These are phyloP conservation scores for Trametes maxima DNA, from an alignment of 768 basidiomycete genomes.

Conservation along the genomic window DNA sequence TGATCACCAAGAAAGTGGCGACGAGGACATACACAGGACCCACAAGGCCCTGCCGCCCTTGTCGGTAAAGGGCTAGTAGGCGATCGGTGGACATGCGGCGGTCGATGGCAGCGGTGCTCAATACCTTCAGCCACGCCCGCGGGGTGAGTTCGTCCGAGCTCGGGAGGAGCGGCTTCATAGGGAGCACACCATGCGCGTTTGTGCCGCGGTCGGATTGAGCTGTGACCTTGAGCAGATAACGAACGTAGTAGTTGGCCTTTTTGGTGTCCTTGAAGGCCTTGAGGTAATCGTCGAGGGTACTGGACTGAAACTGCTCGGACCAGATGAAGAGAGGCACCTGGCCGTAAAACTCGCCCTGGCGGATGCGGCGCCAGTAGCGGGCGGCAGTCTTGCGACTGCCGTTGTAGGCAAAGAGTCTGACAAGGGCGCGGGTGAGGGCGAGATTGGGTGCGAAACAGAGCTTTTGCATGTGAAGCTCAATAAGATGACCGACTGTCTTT, in stretches of 20 bases:
- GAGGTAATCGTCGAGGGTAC: constrained; percentile 7
- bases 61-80: constrained; percentile 43
- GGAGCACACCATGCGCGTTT: no score
- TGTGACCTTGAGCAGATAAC: background rate
- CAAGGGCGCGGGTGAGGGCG: constrained; percentile 4
- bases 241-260: background rate
- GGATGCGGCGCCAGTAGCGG: constrained; percentile 9
- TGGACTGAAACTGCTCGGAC: background rate
- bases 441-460: constrained; percentile 6
- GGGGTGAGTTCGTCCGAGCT: background rate
- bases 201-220: background rate
- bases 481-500: background rate
- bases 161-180: background rate
- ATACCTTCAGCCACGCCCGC: background rate
- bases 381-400: constrained; percentile 1
- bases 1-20: constrained; percentile 57
- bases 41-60: constrained; percentile 30
- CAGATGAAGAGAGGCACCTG: background rate
- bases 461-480: constrained; percentile 4
- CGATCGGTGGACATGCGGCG: constrained; percentile 30
- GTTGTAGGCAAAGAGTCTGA: background rate
- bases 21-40: constrained; percentile 44
- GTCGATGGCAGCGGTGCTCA: constrained; percentile 2
- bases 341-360: constrained; percentile 4
- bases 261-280: background rate